These are phyloP conservation scores for Penicillium sp. DNA, from an alignment of 2,329 filamentous ascomycete species.

Conservation along the genomic window DNA sequence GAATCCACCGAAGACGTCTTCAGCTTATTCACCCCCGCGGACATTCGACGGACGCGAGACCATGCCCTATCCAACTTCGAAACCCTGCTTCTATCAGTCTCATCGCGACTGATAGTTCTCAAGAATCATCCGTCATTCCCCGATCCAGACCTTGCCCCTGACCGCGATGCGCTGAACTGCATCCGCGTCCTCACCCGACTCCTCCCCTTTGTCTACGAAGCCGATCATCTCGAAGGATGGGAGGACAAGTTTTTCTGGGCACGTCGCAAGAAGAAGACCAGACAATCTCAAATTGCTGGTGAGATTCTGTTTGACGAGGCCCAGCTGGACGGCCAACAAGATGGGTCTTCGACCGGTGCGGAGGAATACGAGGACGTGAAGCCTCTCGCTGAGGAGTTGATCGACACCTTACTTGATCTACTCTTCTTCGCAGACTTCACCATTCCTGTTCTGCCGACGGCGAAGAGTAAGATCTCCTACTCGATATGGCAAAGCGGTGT, in stretches of 20 bases:
- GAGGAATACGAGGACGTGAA: slow-evolving; percentile 80
- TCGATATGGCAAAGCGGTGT: slow-evolving; percentile 98
- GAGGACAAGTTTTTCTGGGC: slow-evolving; percentile 95
- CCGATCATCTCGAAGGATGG: slow-evolving; percentile 80
- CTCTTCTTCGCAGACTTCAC: slow-evolving; percentile 93
- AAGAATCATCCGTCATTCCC: slow-evolving; percentile 91
- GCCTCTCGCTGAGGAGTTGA: slow-evolving; percentile 87
- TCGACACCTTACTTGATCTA: slow-evolving; percentile 85
- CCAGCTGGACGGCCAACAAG: slow-evolving; percentile 58
- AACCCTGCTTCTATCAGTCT: slow-evolving; percentile 81
- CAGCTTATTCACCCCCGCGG: slow-evolving; percentile 86
- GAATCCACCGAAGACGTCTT: slow-evolving; percentile 96
- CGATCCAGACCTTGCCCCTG: slow-evolving; percentile 78
- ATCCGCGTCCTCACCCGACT: slow-evolving; percentile 87
- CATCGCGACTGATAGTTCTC: slow-evolving; percentile 79
- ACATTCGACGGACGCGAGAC: slow-evolving; percentile 87
- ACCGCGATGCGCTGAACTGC: slow-evolving; percentile 92
- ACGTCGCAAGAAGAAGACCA: slow-evolving; percentile 71
- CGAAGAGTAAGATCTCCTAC: slow-evolving; percentile 82
- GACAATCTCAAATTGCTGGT: slow-evolving; percentile 66
- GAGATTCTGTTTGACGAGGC: slow-evolving; percentile 86
- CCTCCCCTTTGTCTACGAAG: slow-evolving; percentile 90
- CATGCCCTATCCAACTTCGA: slow-evolving; percentile 84
- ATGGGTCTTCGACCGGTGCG: slow-evolving; percentile 45
- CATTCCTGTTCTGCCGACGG: slow-evolving; percentile 71